Percentiles rank a stretch among this genome's conserved stretches.
Conservation (phyloP, 2,329 filamentous ascomycete species). For the Clarireedia sp. region DNA sequence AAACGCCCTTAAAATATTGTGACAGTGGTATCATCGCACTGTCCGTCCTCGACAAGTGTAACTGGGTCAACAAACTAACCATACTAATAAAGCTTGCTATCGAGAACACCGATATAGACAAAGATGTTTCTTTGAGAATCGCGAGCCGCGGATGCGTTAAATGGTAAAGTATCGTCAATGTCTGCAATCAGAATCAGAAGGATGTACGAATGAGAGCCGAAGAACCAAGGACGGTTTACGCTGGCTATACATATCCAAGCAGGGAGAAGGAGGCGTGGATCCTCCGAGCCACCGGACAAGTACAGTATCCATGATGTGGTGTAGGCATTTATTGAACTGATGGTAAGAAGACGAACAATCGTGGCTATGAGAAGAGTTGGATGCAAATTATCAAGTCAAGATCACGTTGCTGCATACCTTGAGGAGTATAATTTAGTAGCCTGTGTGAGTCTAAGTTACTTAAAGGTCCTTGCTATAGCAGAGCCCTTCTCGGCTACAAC, state of each 20-base stretch:
- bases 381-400: not conserved
- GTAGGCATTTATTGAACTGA: conserved; percentile 67
- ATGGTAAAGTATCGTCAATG: conserved; percentile 67
- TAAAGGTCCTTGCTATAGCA: not conserved
- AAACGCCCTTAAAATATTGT: conserved; percentile 17
- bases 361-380: conserved; percentile 45
- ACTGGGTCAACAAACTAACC: conserved; percentile 58
- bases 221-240: conserved; percentile 35
- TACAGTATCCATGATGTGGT: conserved; percentile 65
- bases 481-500: not conserved
- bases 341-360: conserved; percentile 68
- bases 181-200: conserved; percentile 36
- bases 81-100: conserved; percentile 71
- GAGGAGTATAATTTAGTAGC: conserved; percentile 78
- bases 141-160: conserved; percentile 70
- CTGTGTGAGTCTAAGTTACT: conserved; percentile 32
- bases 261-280: conserved; percentile 63
- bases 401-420: conserved; percentile 30
- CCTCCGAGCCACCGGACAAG: conserved; percentile 60
- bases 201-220: not conserved
- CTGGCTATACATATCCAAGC: conserved; percentile 74
- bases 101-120: conserved; percentile 70
- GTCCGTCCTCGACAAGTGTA: conserved; percentile 39
- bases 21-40: conserved; percentile 27
- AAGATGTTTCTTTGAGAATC: conserved; percentile 70